Conservation (phyloP, 139 green algal species). For the Closterium sp. region DNA sequence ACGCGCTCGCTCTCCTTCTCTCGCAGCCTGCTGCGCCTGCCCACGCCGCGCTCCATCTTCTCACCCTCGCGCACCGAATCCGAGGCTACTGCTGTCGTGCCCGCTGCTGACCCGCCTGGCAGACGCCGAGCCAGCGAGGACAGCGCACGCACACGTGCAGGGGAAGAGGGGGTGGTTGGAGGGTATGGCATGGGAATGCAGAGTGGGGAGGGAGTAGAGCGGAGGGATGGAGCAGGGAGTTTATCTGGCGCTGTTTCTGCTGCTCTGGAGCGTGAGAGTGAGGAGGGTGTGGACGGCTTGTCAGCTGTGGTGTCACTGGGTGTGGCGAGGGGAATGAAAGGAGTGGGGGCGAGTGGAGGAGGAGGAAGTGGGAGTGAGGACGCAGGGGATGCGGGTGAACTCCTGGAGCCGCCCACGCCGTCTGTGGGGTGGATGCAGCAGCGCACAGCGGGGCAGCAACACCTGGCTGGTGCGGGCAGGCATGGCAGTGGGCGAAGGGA, state of each 20-base stretch:
- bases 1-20: background rate
- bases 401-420: background rate
- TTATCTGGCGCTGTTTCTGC: background rate
- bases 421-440: background rate
- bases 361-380: background rate
- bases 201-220: background rate
- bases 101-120: background rate
- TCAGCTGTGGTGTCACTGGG: background rate
- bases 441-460: background rate
- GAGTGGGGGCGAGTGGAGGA: background rate
- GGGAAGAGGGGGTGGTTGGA: background rate
- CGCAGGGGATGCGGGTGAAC: background rate
- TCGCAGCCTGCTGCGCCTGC: background rate
- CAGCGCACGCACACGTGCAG: background rate
- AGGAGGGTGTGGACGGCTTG: background rate
- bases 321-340: background rate
- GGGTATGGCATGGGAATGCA: background rate
- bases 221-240: background rate
- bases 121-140: background rate
- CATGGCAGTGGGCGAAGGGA: background rate
- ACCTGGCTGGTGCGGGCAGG: background rate
- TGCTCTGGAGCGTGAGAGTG: background rate
- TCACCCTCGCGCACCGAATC: background rate
- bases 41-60: background rate
- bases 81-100: background rate